Base-by-base conservation (phyloP, 805 yeast genomes). In the Spathaspora arborariae region DNA sequence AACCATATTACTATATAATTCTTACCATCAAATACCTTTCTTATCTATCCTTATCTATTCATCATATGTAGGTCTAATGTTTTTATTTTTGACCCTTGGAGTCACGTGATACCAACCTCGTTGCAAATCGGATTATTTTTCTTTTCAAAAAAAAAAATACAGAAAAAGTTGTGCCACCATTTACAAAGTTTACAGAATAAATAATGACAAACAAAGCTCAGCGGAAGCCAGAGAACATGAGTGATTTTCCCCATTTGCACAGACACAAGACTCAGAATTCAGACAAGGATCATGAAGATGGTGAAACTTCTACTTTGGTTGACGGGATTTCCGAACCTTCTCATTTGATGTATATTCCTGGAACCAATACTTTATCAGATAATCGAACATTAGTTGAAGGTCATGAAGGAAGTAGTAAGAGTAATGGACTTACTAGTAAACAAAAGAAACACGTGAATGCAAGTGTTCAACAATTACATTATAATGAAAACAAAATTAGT, bases 381-480 rank as follows among this genome's bases (percentile, higher is more conserved):
- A 70, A 66, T 42, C 51, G 63, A 4, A 64, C 72, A 1, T 54
- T 67, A 16, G 48, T 62, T 11, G 68, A 66, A 24, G 74, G 70
- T 4, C 44, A 50, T 16, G 53, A 46, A 13, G 68, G 20, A 55
- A 58, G 20, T 49, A 60, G 38, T 39, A 26, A 38, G 47, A 40
- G 33, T 44, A 51, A 24, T 20, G 22, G 42, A 20, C 38, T 30
- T 7, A 26, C 42, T 8, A 20, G 21, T 13, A 22, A 16, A 11
- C 35, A 30, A 26, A 40, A 40, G 36, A 21, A 26, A 41, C 22
- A 72, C n/a, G 56, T 74, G 49, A 69, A 74, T 40, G 71, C 84
- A 1, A 84, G 89, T 44, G 61, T 85, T 26, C 80, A 82, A 48
- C 96, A 91, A 59, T 66, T 85, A 47, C 85, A 80, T 50, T 92